Evolutionary conservation across 306 rosid species (phyloP), one percentile per base, ranked within the genome.

Genomic region (Begonia peltatifolia): DNA sequence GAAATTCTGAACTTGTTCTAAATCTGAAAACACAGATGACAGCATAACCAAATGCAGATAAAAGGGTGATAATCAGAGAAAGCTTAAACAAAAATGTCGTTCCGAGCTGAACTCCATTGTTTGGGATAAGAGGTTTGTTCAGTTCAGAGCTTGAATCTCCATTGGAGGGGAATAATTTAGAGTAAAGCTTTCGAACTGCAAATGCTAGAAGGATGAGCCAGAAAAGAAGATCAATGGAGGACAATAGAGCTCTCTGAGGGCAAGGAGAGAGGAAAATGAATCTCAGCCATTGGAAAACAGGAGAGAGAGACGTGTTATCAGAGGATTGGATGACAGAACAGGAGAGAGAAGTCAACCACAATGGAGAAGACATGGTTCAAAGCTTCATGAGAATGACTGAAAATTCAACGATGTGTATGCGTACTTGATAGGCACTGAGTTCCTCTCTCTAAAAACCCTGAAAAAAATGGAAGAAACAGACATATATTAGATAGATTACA

Each of bases 191-290:
- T 15, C 41, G 61, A 11, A 68, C 0, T 1, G 85, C 79, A 56
- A 85, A 75, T 10, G 57, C 53, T 23, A 78, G 11, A 55, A 89
- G 72, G 6, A 72, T 23, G 49, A 82, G 56, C 58, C 85, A 11
- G 62, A 89, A 76, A 6, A 85, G 23, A 20, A 67, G 15, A 49
- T 80, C 74, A 49, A 85, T 46, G 9, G 68, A 58, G 41, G 95
- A 78, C 2, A 74, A 53, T 14, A 89, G 61, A 64, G 80, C 84
- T 69, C 97, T 76, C 57, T 89, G 97, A 15, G 94, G 85, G 54
- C 97, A 89, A 20, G 97, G 95, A 5, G 90, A 76, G 53, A 89
- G 87, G 56, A 82, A 74, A 56, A 80, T 14, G 68, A 84, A 85
- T 69, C 78, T 62, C 25, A 89, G 71, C 94, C 90, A 80, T 47